Evolutionary conservation across 1,284 basidiomycete species (phyloP), one percentile per base, ranked within the genome.

Genomic region (Xerocomus amazonicus): DNA sequence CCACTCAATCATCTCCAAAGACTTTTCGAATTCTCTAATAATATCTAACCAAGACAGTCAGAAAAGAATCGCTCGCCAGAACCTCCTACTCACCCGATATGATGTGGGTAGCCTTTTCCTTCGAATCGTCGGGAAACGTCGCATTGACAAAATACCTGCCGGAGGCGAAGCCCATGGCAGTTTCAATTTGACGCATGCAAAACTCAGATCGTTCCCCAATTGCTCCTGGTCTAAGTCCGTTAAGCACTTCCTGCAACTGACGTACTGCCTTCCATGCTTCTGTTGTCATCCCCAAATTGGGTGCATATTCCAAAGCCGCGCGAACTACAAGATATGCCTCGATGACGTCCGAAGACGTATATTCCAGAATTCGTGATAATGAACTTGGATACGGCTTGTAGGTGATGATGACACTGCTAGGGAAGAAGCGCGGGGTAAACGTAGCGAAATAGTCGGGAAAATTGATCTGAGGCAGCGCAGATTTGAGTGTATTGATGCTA

Each of bases 141-240:
- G 88, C 80, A 51, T 90, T 82, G 31, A 96, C 92, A 65, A 93
- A 99, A 71, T 82, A 91, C 52, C 86, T 73, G 6, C 88, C 88
- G 23, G 83, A 75, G 5, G 84, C 87, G 64, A 89, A 90, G 34
- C 89, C 89, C 55, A 91, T 71, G 0, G 76, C 76, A 42, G 70
- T 62, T 57, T 90, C 87, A 4, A 89, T 81, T 52, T 74, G 73
- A 6, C 72, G 73, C 37, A 86, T 75, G 58, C 88, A 91, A 59
- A 81, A 87, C 59, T 94, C 88, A 31, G 82, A 79, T 29, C 96
- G 80, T 60, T 96, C 88, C 48, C 88, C 86, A 35, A 89, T 76
- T 2, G 86, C 88, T 36, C 94, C 96, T 55, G 87, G 87, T 70
- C 92, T 92, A 61, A 97, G 81, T 3, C 96, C 96, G 37, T 78